Evolutionary conservation across 2,329 filamentous ascomycete species (phyloP).

Genomic region (Penicillium sp.): DNA sequence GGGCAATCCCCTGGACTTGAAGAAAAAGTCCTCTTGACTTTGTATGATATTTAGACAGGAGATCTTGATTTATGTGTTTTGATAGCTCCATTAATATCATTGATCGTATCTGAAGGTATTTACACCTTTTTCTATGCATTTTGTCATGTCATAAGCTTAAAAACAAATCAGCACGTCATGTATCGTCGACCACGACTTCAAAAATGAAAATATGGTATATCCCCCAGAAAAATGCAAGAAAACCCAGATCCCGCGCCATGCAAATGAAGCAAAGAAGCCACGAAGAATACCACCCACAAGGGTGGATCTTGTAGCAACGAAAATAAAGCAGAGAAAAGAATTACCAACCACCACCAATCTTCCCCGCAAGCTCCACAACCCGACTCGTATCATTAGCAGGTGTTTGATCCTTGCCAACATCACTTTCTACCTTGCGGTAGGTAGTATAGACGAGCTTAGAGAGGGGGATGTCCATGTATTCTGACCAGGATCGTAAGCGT

Average conservation of each 20-base stretch:
- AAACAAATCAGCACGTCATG: background rate
- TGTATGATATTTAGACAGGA: background rate
- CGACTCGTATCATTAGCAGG: constrained; percentile 67
- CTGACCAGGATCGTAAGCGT: constrained; percentile 73
- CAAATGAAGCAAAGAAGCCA: constrained; percentile 5
- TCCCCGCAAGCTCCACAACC: constrained; percentile 83
- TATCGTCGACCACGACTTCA: background rate
- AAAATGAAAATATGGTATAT: constrained; percentile 18
- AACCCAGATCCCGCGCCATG: constrained; percentile 20
- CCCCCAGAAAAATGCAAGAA: constrained; percentile 14
- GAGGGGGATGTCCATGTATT: constrained; percentile 66
- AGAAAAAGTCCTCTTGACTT: background rate
- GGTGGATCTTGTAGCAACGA: background rate
- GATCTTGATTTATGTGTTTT: background rate
- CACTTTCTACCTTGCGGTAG: constrained; percentile 88
- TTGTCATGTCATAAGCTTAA: background rate
- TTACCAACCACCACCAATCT: constrained; percentile 91
- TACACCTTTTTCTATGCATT: background rate
- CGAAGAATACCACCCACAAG: background rate
- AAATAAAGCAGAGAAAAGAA: background rate
- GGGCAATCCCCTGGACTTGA: background rate
- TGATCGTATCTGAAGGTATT: background rate
- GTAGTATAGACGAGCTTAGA: constrained; percentile 78
- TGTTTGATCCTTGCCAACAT: constrained; percentile 74
- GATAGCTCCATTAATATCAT: background rate